Percentiles rank a stretch among this genome's conserved stretches.
Evolutionary conservation across 768 basidiomycete species (phyloP).

Genomic region (Coprinopsis marcescibilis): DNA sequence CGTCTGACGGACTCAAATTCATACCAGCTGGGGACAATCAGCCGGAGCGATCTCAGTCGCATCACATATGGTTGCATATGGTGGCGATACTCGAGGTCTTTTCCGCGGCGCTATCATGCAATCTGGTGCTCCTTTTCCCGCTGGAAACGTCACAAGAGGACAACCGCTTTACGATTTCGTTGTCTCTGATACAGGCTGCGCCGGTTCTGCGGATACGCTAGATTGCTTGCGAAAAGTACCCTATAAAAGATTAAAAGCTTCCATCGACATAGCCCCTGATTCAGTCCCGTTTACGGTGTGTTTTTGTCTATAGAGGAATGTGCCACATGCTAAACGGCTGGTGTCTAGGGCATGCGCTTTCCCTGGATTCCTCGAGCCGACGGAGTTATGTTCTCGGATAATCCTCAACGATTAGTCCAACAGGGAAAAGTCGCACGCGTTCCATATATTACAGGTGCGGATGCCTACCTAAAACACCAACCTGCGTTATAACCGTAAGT

Average conservation of each 20-base stretch:
- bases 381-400: too few relatives aligned
- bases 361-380: too few relatives aligned
- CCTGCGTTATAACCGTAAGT: neutral
- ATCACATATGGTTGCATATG: slow-evolving; percentile 36
- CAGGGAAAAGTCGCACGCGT: too few relatives aligned
- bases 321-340: too few relatives aligned
- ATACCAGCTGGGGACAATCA: slow-evolving; percentile 42
- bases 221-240: slow-evolving; percentile 36
- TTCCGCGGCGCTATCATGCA: slow-evolving; percentile 41
- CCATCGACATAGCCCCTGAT: neutral
- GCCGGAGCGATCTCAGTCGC: slow-evolving; percentile 48
- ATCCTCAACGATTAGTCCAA: too few relatives aligned
- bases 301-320: too few relatives aligned
- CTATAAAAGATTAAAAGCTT: slow-evolving; percentile 16
- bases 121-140: slow-evolving; percentile 31
- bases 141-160: slow-evolving; percentile 10
- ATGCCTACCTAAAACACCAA: too few relatives aligned
- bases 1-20: neutral
- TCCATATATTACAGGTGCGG: too few relatives aligned
- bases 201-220: slow-evolving; percentile 28
- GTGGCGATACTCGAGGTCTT: slow-evolving; percentile 29
- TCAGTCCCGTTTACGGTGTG: neutral
- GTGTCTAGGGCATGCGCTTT: too few relatives aligned
- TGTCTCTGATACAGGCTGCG: slow-evolving; percentile 32
- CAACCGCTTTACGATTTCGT: slow-evolving; percentile 34